Evolutionary conservation across 768 basidiomycete species (phyloP), one percentile per base, ranked within the genome.

Genomic region (Russula abietina): DNA sequence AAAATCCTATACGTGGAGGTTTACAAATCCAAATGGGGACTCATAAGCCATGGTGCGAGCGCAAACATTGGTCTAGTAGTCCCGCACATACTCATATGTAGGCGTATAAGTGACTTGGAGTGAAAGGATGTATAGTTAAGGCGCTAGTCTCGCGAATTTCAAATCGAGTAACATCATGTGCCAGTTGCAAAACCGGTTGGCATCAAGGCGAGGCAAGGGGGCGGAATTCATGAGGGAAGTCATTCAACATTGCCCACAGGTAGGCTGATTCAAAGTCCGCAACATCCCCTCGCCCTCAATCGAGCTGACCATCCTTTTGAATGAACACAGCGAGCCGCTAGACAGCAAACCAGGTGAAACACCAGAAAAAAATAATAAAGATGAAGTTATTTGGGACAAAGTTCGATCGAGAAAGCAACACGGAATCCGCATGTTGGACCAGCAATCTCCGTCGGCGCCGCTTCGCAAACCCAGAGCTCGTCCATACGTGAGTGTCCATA

Each of bases 201-300:
- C 10, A 55, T 55, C 48, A 51, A 45, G 26, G 63, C 26, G 48
- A 60, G 63, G 63, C 48, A 30, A 53, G 22, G 46, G 63, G 49
- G 48, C 48, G 22, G 63, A 43, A 39, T 55, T 33, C 58, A 33
- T 33, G 63, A 64, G 63, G 33, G 10, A 33, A 33, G 33, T 33
- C 26, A 48, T 36, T 22, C 2, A 3, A 41, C 24, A 32, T 43
- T 39, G n/a, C 30, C 55, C 14, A 33, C 11, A 6, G 32, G 16
- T 19, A 36, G 30, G 26, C n/a, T 11, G 12, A 14, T 46, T 61
- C 10, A 28, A 38, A 1, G 14, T 36, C 26, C 39, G 16, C n/a
- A 19, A 11, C 50, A 9, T 10, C 26, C 30, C 30, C 12, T 9
- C 36, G n/a, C 39, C 5, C 12, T n/a, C 56, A 8, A 17, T 17